phyloP scores from a whole-genome alignment of 2,329 filamentous ascomycete species.

The Penicillium sp. region DNA sequence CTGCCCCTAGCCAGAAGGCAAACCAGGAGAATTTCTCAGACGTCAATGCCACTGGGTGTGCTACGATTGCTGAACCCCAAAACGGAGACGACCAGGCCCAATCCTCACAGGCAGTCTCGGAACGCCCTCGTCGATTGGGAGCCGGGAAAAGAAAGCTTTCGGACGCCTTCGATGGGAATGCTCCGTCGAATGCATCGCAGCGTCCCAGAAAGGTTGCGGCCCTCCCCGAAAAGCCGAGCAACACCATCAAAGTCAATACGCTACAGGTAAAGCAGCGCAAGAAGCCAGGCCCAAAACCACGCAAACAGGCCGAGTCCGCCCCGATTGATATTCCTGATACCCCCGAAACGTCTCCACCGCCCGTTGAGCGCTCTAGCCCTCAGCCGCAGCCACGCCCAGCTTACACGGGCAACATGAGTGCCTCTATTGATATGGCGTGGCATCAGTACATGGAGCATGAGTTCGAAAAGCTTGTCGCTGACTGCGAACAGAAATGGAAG shows the following conservation, averaged over 20 bases:
- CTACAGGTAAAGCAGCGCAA: background rate
- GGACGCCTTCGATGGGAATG: background rate
- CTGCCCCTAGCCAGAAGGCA: background rate
- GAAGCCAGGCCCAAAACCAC: conserved; percentile 3
- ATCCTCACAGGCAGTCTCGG: background rate
- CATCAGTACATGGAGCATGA: background rate
- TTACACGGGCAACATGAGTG: background rate
- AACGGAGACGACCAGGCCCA: background rate
- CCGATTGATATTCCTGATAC: background rate
- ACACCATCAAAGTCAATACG: background rate
- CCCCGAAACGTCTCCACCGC: background rate
- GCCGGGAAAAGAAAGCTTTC: conserved; percentile 3
- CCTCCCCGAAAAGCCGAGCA: background rate
- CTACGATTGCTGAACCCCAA: background rate
- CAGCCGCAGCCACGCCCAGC: background rate
- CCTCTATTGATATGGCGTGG: background rate
- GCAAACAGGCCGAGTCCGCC: background rate
- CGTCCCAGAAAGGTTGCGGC: background rate
- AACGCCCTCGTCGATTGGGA: conserved; percentile 1
- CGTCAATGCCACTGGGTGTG: background rate
- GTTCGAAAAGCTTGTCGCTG: background rate
- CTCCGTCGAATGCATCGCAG: background rate
- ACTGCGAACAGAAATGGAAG: background rate
- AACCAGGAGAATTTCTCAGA: background rate
- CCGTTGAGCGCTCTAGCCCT: background rate